Evolutionary conservation across 2,329 filamentous ascomycete species (phyloP).

Genomic region (Penicillium sp.): DNA sequence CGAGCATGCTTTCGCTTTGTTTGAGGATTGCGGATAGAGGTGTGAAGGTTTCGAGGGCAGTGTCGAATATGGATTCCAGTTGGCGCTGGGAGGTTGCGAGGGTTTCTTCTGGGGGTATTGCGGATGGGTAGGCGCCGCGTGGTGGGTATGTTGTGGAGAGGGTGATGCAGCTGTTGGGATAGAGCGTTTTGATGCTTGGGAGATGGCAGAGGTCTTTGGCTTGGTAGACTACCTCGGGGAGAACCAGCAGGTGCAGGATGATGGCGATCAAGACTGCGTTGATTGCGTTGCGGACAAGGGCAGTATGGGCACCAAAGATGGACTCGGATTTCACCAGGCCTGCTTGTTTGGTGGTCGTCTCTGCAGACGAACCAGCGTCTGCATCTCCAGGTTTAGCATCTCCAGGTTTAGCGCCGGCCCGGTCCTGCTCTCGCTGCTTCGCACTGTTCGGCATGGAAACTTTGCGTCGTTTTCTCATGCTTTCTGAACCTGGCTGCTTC

Average conservation of each 20-base stretch:
- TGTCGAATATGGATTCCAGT: slow-evolving; percentile 31
- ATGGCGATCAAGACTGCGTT: slow-evolving; percentile 29
- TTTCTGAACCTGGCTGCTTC: slow-evolving; percentile 4
- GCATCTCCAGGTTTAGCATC: neutral
- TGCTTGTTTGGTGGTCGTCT: neutral
- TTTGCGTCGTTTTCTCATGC: slow-evolving; percentile 26
- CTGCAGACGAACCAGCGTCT: slow-evolving; percentile 10
- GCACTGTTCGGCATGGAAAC: neutral
- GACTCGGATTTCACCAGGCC: neutral
- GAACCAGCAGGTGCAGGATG: slow-evolving; percentile 34
- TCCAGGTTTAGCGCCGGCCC: neutral
- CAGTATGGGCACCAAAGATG: neutral
- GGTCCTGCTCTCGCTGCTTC: slow-evolving; percentile 3
- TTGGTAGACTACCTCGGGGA: slow-evolving; percentile 37
- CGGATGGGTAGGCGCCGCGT: slow-evolving; percentile 4
- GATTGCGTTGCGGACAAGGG: slow-evolving; percentile 18
- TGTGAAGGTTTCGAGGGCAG: slow-evolving; percentile 26
- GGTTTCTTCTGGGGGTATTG: slow-evolving; percentile 18
- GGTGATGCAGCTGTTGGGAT: slow-evolving; percentile 29
- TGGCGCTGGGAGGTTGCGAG: slow-evolving; percentile 22
- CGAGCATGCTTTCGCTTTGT: slow-evolving; percentile 32
- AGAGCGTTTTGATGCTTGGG: slow-evolving; percentile 23
- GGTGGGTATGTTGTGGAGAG: slow-evolving; percentile 10
- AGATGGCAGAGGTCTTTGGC: slow-evolving; percentile 29
- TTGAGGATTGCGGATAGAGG: slow-evolving; percentile 28